Percentiles rank a stretch among this genome's conserved stretches.
Evolutionary conservation across 352 stramenopile species (phyloP).

Genomic region (Phytophthora vignae): DNA sequence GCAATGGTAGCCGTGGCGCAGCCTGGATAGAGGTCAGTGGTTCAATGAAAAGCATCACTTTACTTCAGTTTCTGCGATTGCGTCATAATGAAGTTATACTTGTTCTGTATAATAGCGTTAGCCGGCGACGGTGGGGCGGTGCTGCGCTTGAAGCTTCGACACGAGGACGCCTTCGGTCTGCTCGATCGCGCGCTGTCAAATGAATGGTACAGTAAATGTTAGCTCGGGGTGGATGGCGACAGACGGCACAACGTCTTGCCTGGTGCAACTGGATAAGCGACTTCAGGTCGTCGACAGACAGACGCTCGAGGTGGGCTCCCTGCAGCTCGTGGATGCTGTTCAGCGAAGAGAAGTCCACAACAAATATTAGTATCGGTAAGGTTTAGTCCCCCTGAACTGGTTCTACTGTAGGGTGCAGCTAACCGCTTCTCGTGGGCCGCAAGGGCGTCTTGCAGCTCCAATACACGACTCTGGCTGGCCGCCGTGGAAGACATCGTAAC

Average conservation of each 20-base stretch:
- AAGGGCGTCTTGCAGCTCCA: conserved; percentile 31
- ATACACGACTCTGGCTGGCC: conserved; percentile 11
- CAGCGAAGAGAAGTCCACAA: neutral
- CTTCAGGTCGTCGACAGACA: conserved; percentile 51
- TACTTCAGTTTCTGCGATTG: conserved; percentile 40
- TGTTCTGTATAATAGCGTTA: neutral
- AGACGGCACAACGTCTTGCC: conserved; percentile 27
- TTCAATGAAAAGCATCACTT: conserved; percentile 21
- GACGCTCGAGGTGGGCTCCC: conserved; percentile 44
- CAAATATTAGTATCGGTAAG: neutral
- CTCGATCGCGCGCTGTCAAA: conserved; percentile 52
- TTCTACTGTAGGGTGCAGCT: neutral
- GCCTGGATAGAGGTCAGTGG: conserved; percentile 20
- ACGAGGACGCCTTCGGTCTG: conserved; percentile 62
- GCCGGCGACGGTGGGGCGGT: conserved; percentile 18
- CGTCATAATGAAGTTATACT: too few species aligned
- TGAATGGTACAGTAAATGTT: neutral
- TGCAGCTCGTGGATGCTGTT: conserved; percentile 57
- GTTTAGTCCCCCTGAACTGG: neutral
- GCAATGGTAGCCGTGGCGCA: too few species aligned
- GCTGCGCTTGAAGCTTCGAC: conserved; percentile 53
- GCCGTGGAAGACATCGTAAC: conserved; percentile 25
- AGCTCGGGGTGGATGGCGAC: neutral
- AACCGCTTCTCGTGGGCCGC: conserved; percentile 28
- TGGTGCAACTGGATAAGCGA: conserved; percentile 70